Evolutionary conservation across 768 basidiomycete genomes (phyloP).

Genomic region (Candolleomyces eurysporus): DNA sequence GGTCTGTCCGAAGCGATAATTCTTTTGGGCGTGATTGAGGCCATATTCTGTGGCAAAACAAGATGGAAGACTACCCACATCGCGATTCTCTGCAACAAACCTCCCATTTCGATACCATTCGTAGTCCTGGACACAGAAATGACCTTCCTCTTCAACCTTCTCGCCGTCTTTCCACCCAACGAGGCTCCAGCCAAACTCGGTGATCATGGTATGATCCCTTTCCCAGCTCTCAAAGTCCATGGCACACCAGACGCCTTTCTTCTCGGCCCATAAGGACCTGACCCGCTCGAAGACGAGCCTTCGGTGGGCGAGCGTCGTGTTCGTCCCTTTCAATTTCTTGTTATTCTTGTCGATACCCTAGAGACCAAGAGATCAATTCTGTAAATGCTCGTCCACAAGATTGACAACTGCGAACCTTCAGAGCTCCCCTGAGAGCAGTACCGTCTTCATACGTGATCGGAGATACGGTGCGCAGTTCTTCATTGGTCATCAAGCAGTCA

Average conservation of each 20-base stretch:
- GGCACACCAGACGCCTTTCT: conserved; percentile 71
- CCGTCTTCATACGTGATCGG: conserved; percentile 56
- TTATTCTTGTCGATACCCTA: conserved; percentile 81
- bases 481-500: conserved; percentile 65
- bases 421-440: conserved; percentile 50
- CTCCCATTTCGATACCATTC: conserved; percentile 52
- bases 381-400: not conserved
- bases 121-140: conserved; percentile 66
- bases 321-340: conserved; percentile 67
- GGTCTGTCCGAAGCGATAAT: conserved; percentile 67
- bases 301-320: conserved; percentile 51
- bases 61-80: conserved; percentile 35
- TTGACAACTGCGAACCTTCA: conserved; percentile 46
- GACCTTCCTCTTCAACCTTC: conserved; percentile 49
- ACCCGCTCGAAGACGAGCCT: conserved; percentile 68
- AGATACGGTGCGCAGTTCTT: conserved; percentile 56
- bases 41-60: not conserved
- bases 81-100: conserved; percentile 62
- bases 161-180: conserved; percentile 54
- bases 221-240: conserved; percentile 89
- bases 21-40: conserved; percentile 31
- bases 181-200: conserved; percentile 80
- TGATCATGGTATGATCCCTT: conserved; percentile 64
- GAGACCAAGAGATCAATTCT: not conserved
- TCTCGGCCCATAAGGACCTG: conserved; percentile 59